phyloP scores from a whole-genome alignment of 2,329 filamentous ascomycete genomes.

The Cephalotrichum gorgonifer region DNA sequence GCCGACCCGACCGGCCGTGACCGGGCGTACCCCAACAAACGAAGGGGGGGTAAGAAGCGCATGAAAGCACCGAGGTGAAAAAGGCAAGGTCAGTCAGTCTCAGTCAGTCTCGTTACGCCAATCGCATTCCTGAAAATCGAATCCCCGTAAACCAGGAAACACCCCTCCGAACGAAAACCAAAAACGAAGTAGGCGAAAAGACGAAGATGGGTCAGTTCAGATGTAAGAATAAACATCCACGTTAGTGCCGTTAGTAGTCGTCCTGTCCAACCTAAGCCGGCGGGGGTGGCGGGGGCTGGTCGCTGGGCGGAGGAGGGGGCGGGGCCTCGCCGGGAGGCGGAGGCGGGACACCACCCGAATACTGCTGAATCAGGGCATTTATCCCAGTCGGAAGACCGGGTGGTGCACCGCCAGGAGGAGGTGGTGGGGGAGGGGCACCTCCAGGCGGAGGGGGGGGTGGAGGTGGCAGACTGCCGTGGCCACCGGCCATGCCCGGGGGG shows the following conservation, averaged over 20 bases:
- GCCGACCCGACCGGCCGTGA: too few species aligned
- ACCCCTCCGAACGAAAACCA: too few species aligned
- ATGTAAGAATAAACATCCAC: too few species aligned
- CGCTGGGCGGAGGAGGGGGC: conserved; percentile 34
- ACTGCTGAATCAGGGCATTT: conserved; percentile 59
- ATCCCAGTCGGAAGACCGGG: conserved; percentile 46
- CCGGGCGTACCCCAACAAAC: too few species aligned
- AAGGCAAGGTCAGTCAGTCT: too few species aligned
- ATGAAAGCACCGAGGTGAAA: too few species aligned
- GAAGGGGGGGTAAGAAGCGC: too few species aligned
- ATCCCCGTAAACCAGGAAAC: too few species aligned
- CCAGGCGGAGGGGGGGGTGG: conserved; percentile 28
- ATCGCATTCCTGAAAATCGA: too few species aligned
- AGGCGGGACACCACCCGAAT: conserved; percentile 36
- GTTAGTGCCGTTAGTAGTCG: neutral
- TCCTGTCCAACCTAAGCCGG: neutral
- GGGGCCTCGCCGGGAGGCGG: conserved; percentile 43
- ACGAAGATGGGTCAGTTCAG: neutral
- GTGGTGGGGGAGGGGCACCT: conserved; percentile 19
- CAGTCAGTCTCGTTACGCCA: too few species aligned
- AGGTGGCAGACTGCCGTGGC: conserved; percentile 27
- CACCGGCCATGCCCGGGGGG: conserved; percentile 38
- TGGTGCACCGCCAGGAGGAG: conserved; percentile 26
- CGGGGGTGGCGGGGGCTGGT: neutral
- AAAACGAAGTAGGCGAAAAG: neutral